phyloP scores from a whole-genome alignment of 2,329 filamentous ascomycete species.

The Penicillium verrucosum region DNA sequence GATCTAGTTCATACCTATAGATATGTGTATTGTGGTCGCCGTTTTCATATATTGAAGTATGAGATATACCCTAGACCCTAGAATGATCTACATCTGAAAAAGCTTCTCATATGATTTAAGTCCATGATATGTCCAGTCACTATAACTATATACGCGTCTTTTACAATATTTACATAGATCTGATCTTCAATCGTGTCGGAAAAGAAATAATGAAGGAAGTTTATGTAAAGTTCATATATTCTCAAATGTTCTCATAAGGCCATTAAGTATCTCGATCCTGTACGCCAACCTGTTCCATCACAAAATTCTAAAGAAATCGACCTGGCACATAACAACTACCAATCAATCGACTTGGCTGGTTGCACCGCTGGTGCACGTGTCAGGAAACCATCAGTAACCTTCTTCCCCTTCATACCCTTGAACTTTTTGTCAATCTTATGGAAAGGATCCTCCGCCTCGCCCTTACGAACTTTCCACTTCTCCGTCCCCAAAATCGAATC shows the following conservation, averaged over 20 bases:
- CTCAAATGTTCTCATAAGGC: neutral
- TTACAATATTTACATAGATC: constrained; percentile 14
- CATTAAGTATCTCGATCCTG: neutral
- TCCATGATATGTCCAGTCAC: constrained; percentile 16
- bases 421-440: constrained; percentile 56
- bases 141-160: constrained; percentile 13
- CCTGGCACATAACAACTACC: constrained; percentile 19
- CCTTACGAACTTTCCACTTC: constrained; percentile 74
- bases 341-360: constrained; percentile 33
- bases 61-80: constrained; percentile 12
- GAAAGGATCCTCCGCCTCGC: constrained; percentile 59
- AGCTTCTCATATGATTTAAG: constrained; percentile 12
- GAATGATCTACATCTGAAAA: constrained; percentile 13
- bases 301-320: neutral
- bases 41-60: constrained; percentile 18
- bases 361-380: constrained; percentile 12
- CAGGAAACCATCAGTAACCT: constrained; percentile 31
- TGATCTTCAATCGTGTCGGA: constrained; percentile 11
- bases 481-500: constrained; percentile 74
- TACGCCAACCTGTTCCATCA: neutral
- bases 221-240: neutral
- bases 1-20: constrained; percentile 25
- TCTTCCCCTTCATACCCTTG: constrained; percentile 54
- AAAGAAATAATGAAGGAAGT: neutral
- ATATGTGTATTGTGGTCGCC: constrained; percentile 14